A percentile compares a stretch with the other conserved stretches of the same genome.
phyloP scores from a whole-genome alignment of 495 filamentous ascomycete genomes.

The Cercophora samala region DNA sequence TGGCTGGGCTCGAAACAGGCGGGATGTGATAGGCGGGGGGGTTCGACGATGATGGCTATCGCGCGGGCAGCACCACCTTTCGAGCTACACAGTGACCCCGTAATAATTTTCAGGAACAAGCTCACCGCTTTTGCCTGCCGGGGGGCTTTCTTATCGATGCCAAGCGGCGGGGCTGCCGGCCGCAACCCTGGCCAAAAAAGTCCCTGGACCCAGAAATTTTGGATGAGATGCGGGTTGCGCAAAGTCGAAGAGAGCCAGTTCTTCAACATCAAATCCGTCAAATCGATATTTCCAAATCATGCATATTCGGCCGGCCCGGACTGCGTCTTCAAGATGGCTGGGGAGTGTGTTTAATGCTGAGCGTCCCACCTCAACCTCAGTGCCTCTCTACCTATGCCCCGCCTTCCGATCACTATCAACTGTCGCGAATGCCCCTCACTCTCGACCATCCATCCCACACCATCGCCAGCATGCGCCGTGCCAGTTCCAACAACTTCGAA shows the following conservation, averaged over 20 bases:
- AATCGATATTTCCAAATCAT: slow-evolving; percentile 7
- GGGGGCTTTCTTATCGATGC: background rate
- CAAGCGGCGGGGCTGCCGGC: background rate
- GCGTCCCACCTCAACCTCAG: slow-evolving; percentile 28
- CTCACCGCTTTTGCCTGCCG: slow-evolving; percentile 11
- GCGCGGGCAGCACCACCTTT: background rate
- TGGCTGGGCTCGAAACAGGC: slow-evolving; percentile 14
- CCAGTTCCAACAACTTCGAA: slow-evolving; percentile 23
- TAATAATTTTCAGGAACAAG: slow-evolving; percentile 21
- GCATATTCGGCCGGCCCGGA: slow-evolving; percentile 26
- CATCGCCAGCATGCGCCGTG: slow-evolving; percentile 22
- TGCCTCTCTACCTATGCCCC: slow-evolving; percentile 47
- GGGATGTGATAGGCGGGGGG: background rate
- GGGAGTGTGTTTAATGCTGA: slow-evolving; percentile 41
- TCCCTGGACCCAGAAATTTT: slow-evolving; percentile 3
- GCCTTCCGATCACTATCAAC: slow-evolving; percentile 25
- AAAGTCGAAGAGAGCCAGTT: background rate
- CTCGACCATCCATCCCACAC: background rate
- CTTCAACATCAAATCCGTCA: slow-evolving; percentile 15
- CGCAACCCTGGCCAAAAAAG: slow-evolving; percentile 5
- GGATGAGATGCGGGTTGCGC: background rate
- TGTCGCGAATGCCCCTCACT: slow-evolving; percentile 1
- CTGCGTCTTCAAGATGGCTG: slow-evolving; percentile 38
- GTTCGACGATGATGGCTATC: slow-evolving; percentile 14
- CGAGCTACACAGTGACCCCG: slow-evolving; percentile 7